Conservation (phyloP, 2,329 filamentous ascomycete genomes). For the Colletotrichum somersetense region DNA sequence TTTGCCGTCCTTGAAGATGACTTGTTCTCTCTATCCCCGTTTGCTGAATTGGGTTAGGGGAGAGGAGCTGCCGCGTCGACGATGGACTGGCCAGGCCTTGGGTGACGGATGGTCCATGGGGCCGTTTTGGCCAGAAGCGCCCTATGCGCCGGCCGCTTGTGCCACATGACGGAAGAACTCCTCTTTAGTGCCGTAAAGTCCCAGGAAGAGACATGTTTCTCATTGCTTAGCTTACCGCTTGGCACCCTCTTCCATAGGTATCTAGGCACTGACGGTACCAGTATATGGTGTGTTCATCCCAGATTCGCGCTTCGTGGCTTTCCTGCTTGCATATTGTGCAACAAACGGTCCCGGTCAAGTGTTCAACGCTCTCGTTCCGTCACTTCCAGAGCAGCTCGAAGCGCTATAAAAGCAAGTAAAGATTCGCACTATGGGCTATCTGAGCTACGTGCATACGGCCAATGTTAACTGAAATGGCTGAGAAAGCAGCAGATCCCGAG, state of each 20-base stretch:
- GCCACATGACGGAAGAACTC: not conserved
- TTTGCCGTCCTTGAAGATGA: not conserved
- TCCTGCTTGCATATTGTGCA: not conserved
- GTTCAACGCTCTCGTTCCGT: not conserved
- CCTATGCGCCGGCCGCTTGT: not conserved
- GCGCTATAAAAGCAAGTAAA: not conserved
- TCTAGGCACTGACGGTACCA: not conserved
- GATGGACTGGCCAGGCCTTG: not conserved
- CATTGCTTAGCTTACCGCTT: constrained; percentile 6
- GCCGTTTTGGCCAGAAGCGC: constrained; percentile 8
- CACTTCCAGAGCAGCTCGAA: not conserved
- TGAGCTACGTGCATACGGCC: constrained; percentile 13
- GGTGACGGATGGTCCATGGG: not conserved
- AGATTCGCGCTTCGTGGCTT: not conserved
- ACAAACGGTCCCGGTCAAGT: not conserved
- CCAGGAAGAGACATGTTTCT: constrained; percentile 25
- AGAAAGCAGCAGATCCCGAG: constrained; percentile 7
- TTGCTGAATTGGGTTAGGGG: not conserved
- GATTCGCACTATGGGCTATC: not conserved
- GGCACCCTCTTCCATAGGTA: not conserved
- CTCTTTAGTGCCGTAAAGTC: not conserved
- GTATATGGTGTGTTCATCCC: not conserved
- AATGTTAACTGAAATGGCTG: constrained; percentile 7
- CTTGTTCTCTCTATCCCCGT: not conserved
- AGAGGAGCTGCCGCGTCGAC: not conserved